Conservation (phyloP, 306 rosid genomes). For the barrel medic (Medicago truncatula) region MtrunA17r5.0-ANR NC_053048.1:52700001-52700500, state of each 20-base stretch:
- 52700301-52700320: conserved; percentile 82
- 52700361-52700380: conserved; percentile 54
- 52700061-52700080: too few relatives aligned
- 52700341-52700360: conserved; percentile 62
- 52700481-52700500: conserved; percentile 27
- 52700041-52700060: too few relatives aligned
- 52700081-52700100: too few relatives aligned
- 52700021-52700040: too few relatives aligned
- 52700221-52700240: conserved; percentile 41
- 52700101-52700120: too few relatives aligned
- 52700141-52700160: too few relatives aligned
- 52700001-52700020: too few relatives aligned
- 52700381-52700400: conserved; percentile 65
- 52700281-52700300: conserved; percentile 66
- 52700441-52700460: conserved; percentile 53
- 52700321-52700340: conserved; percentile 57
- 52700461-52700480: conserved; percentile 34
- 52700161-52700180: too few relatives aligned
- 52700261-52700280: conserved; percentile 63
- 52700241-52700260: conserved; percentile 61
- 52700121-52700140: too few relatives aligned
- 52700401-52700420: conserved; percentile 61
- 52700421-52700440: conserved; percentile 67
- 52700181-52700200: too few relatives aligned
- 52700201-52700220: conserved; percentile 39